Base-by-base conservation (phyloP, 164 flowering plant species). In the Taxillus chinensis region DNA sequence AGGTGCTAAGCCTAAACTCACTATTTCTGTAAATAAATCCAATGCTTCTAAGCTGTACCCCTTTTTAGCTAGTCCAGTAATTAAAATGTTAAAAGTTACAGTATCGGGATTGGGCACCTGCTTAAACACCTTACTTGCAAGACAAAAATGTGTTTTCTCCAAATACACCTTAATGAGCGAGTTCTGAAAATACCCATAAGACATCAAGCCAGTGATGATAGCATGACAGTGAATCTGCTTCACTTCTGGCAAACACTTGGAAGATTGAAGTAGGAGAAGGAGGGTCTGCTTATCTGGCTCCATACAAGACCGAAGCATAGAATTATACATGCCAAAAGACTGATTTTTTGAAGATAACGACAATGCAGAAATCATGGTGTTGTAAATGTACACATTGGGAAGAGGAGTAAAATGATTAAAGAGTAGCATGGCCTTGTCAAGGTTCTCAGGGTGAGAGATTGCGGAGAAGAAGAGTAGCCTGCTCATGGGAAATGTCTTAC, bases 401-500 rank as follows among this genome's bases (percentile, higher is more conserved):
- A 50, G 54, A 60, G 77, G 80, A 59, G 77, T 75, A 48, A 45
- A 72, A 68, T 80, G 77, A 62, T 74, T 52, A 61, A 81, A 81
- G 11, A 83, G 81, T 39, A 72, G 53, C 56, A 68, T 61, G 40
- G 88, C 84, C 67, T 78, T 39, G 74, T 82, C 88, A 49, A 77
- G 51, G 59, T 74, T 78, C 41, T 80, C 79, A 48, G 82, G 84
- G 65, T 75, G 60, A 39, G 80, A 67, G 45, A 71, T 53, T 12
- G 84, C 82, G 0, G 88, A 79, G 74, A 72, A 78, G 7, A 49
- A 64, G n/a, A 83, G 70, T 49, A 82, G 81, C 60, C 88, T 71
- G 69, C 88, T 83, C 82, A 82, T 83, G 27, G 86, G 82, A 69
- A 81, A 83, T 38, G 81, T 80, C 45, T 75, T 63, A 9, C 71